Base-by-base conservation (phyloP, 139 green algal genomes). In the Trebouxia sp. region DNA sequence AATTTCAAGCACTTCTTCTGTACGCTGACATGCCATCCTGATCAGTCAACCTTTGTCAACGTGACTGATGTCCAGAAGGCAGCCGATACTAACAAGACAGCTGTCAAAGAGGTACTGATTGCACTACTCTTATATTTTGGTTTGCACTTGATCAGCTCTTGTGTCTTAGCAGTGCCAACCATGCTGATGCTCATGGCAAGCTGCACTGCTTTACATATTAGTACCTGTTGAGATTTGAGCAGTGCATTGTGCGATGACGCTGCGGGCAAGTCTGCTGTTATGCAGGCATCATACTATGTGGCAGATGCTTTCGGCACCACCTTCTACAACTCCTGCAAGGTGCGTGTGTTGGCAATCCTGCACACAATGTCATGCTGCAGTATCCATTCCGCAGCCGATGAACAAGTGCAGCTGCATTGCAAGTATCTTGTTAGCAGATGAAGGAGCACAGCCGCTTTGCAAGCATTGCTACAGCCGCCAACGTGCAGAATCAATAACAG, bases 1-100 rank as follows among this genome's bases (percentile, higher is more conserved):
- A 98, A 98, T 86, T 98, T 98, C 86, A 85, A 94, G 41, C 87
- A 96, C 80, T 90, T 98, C 62, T 98, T 93, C 88, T 95, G 92
- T 55, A 78, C 80, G 24, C 75, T 94, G 20, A 88, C 88, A 8
- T 97, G 93, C 84, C 95, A 91, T 3, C 88, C 92, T 1, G 88
- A 97, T 80, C 94, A 98, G 70, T 88, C 92, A 12, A 86, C 89
- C 1, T 98, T 96, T 69, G 82, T 90, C 11, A 95, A 97, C 55
- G 89, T 98, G 26, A 94, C 89, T 0, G 76, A 69, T 4, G 87
- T 91, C 37, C 87, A 94, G 85, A 15, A 35, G 6, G 89, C 89
- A 0, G 32, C 26, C 6, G 85, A 87, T 76, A 87, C 51, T 5
- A 84, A 85, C 7, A 81, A 50, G 20, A 92, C 83, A 30, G 84